Percentiles rank a stretch among this genome's conserved stretches.
Evolutionary conservation across 768 basidiomycete species (phyloP).

Genomic region (Paxillus ammoniavirescens): DNA sequence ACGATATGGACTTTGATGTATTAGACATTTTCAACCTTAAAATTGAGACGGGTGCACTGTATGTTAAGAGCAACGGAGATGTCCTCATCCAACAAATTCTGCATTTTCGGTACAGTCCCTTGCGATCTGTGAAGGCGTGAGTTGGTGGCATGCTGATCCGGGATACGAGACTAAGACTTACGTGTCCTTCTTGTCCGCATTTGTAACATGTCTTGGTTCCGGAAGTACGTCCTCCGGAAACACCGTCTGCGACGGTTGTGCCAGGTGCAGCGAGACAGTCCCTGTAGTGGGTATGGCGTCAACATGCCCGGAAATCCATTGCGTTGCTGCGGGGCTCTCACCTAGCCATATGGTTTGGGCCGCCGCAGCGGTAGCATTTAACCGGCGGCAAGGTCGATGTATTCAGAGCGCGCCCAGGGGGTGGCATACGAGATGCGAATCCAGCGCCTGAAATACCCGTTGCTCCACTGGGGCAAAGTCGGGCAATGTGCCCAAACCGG

Average conservation of each 20-base stretch:
- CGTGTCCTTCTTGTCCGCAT: conserved; percentile 86
- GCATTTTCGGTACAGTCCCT: conserved; percentile 60
- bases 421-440: conserved; percentile 68
- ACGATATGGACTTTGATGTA: conserved; percentile 14
- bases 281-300: conserved; percentile 37
- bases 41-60: conserved; percentile 5
- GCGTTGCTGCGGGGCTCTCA: conserved; percentile 26
- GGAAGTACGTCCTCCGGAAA: conserved; percentile 39
- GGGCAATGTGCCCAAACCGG: conserved; percentile 80
- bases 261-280: conserved; percentile 81
- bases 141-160: conserved; percentile 4
- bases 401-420: conserved; percentile 73
- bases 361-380: conserved; percentile 88
- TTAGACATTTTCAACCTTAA: conserved; percentile 16
- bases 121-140: conserved; percentile 46
- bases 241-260: conserved; percentile 44
- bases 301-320: neutral
- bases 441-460: conserved; percentile 36
- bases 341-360: conserved; percentile 86
- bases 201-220: conserved; percentile 81
- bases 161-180: conserved; percentile 40
- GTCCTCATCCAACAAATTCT: conserved; percentile 48
- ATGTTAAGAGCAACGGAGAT: conserved; percentile 3
- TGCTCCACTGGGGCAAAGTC: conserved; percentile 60
- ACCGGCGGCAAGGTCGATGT: conserved; percentile 77